Evolutionary conservation across 2,329 filamentous ascomycete species (phyloP).

Genomic region (Bipolaris bicolor): DNA sequence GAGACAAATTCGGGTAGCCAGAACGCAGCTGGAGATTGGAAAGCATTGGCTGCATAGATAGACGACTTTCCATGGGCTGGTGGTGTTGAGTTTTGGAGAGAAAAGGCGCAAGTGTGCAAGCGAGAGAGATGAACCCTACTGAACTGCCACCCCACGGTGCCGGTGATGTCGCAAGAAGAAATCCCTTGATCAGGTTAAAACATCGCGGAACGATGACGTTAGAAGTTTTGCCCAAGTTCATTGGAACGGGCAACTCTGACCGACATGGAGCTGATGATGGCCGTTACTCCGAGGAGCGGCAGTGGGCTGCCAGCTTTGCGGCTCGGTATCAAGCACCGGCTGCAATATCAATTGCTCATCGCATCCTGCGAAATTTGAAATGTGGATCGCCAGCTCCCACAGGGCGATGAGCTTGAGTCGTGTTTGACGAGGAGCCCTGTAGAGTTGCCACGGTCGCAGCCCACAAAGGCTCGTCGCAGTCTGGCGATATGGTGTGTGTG

Average conservation of each 20-base stretch:
- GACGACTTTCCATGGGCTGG: neutral
- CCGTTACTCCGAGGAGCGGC: neutral
- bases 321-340: neutral
- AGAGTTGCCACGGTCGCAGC: neutral
- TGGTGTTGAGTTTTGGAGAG: neutral
- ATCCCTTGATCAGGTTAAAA: neutral
- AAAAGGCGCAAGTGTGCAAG: neutral
- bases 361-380: neutral
- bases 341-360: neutral
- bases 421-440: neutral
- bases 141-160: neutral
- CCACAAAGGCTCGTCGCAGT: neutral
- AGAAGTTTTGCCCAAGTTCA: neutral
- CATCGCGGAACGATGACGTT: too few relatives aligned
- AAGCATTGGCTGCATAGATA: neutral
- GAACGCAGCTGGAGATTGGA: neutral
- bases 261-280: neutral
- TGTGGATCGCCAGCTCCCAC: neutral
- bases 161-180: neutral
- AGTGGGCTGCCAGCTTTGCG: neutral
- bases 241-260: neutral
- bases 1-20: neutral
- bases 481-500: neutral
- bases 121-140: neutral
- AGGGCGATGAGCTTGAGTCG: neutral